Evolutionary conservation across 1,284 basidiomycete species (phyloP), one percentile per base, ranked within the genome.

Genomic region (Porogramme epimiltina): DNA sequence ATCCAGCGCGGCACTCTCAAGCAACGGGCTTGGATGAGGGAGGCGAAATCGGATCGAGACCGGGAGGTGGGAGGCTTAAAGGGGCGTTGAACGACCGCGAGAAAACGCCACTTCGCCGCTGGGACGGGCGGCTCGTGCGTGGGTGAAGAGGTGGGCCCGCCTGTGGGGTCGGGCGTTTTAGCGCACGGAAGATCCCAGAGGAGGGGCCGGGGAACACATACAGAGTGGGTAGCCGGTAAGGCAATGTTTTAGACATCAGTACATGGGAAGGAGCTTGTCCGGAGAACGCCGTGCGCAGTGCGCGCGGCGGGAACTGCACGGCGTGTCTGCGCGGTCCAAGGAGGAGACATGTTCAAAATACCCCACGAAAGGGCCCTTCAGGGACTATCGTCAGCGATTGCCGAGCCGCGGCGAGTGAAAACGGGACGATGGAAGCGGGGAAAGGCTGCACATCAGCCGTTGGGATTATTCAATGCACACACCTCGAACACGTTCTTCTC

Each of bases 1-100:
- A 20, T 25, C 45, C 18, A 42, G 34, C 36, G 28, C 34, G 13
- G 33, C n/a, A 11, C 19, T 16, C 23, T 36, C 34, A 47, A 47
- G 45, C 33, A 39, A 48, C 37, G 18, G 9, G 20, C 26, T 19
- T 11, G 31, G 43, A 42, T 31, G 49, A 33, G 41, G 41, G 43
- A 51, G 46, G 42, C 36, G 45, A 47, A 51, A 46, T 25, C 15
- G 41, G 38, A 49, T 20, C 40, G 44, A 44, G 41, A 28, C 52
- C 47, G 42, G 42, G 39, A 45, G 50, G 38, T 54, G 48, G 36
- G 50, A 52, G 36, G 40, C 51, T 53, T 51, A 46, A 51, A 50
- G 49, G 37, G 31, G 36, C 28, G 33, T n/a, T 20, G 45, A 33
- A 26, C 26, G 2, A 34, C 36, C 36, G 44, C 41, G 47, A 38